Percentiles rank a stretch among this genome's conserved stretches.
phyloP scores from a whole-genome alignment of 2,329 filamentous ascomycete genomes.

The Aspergillus terreus region DNA sequence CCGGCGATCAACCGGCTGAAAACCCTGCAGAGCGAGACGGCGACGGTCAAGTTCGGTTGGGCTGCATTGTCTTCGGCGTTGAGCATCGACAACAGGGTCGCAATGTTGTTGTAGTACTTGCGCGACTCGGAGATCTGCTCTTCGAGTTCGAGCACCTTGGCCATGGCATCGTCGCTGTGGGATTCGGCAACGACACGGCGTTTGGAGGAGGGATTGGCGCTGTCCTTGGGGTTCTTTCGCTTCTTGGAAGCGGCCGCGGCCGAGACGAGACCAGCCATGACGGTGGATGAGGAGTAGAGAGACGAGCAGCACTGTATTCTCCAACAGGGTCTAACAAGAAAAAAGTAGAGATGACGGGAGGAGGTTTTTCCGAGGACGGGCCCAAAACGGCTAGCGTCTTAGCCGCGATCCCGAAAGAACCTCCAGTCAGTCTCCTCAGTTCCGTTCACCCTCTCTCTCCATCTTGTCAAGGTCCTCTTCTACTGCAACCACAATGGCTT shows the following conservation, averaged over 20 bases:
- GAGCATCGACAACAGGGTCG: slow-evolving; percentile 62
- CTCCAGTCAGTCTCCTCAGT: slow-evolving; percentile 36
- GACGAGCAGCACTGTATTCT: neutral
- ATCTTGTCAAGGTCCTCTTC: slow-evolving; percentile 48
- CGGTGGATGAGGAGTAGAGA: slow-evolving; percentile 5
- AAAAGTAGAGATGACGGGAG: slow-evolving; percentile 20
- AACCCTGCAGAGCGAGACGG: slow-evolving; percentile 78
- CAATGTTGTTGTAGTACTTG: slow-evolving; percentile 90
- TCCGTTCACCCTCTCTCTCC: slow-evolving; percentile 34
- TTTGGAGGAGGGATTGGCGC: slow-evolving; percentile 37
- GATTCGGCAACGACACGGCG: slow-evolving; percentile 47
- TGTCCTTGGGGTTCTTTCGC: slow-evolving; percentile 36
- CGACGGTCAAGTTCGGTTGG: slow-evolving; percentile 62
- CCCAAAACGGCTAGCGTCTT: slow-evolving; percentile 33
- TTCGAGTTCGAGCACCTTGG: slow-evolving; percentile 71
- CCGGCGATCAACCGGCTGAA: slow-evolving; percentile 77
- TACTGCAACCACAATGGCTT: slow-evolving; percentile 80
- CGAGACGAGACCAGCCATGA: slow-evolving; percentile 27
- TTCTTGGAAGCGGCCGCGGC: slow-evolving; percentile 33
- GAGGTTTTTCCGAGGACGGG: slow-evolving; percentile 29
- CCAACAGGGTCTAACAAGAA: too few species aligned
- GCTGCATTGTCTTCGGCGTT: slow-evolving; percentile 48
- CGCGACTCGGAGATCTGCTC: slow-evolving; percentile 77
- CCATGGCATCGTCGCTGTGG: slow-evolving; percentile 52
- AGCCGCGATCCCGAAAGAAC: slow-evolving; percentile 29